Evolutionary conservation across 805 yeast genomes (phyloP), one percentile per base, ranked within the genome.

Genomic region (Lachancea meyersii): DNA sequence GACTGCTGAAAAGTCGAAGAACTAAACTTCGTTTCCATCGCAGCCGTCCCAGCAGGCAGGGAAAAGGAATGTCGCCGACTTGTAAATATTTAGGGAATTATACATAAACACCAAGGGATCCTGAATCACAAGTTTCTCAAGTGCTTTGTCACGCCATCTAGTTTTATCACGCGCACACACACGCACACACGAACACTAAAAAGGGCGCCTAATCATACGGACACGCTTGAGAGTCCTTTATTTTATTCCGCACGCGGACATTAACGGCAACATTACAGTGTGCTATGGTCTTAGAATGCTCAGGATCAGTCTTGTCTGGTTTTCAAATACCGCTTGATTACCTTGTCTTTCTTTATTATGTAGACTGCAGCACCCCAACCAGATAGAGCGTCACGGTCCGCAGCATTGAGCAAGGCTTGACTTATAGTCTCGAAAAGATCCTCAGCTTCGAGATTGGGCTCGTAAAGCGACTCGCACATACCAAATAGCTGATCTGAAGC

Each of bases 311-410:
- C 99, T 72, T 91, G 97, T 67, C 98, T 83, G 44, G 96, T 87
- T 71, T 82, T 89, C 67, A 93, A 77, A 55, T 84, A 79, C 59
- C 94, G 79, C 70, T 82, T 88, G 42, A 80, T 76, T 45, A 93
- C 95, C 65, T 86, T 85, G 61, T 91, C 97, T 68, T 88, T 88
- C 36, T 95, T 86, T 40, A 93, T 78, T 43, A 93, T 71, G 66
- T 91, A 91, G 19, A 93, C 97, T 14, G 86, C 84, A 7, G 95
- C 96, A 58, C 98, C 98, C 96, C 97, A 93, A 52, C 99, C 99
- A 23, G 95, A 82, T 45, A 93, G 73, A 5, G 97, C 95, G 67
- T 93, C 98, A 73, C 98, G 84, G 66, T 93, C 98, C 28, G 85
- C 94, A 16, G 96, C 97, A 62, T 85, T 87, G 70, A 93, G 71